Evolutionary conservation across 768 basidiomycete species (phyloP), one percentile per base, ranked within the genome.

Genomic region (Wakefieldia striispora): DNA sequence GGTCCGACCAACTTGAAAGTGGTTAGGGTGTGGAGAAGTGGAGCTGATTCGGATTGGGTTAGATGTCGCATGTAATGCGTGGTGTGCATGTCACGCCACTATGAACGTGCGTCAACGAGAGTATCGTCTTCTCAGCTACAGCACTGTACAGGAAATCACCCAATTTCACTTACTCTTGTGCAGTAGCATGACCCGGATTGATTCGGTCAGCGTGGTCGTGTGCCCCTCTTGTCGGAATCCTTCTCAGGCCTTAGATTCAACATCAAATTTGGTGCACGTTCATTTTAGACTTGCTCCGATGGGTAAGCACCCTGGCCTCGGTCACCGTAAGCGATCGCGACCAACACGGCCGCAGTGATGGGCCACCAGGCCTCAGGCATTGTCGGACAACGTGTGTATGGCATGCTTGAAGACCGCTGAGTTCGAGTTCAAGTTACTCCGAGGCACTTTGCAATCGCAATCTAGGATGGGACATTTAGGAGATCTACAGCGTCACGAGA

Each of bases 71-170:
- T 41, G 31, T 13, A 40, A 31, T 31, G 26, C 38, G 37, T 40
- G 17, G 23, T 13, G 45, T 7, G 45, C 35, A 39, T 41, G 53
- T 51, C 63, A 61, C 63, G 56, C 58, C 57, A 62, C 63, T 35
- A 43, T 49, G 48, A 61, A 61, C 51, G 54, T 59, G 60, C 37
- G 49, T 48, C 47, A 23, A 40, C 4, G 4, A 45, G 29, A 38
- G 29, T 36, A 29, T 6, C 27, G 29, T 40, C 41, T 49, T 45
- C 50, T 40, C 57, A 56, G 54, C 39, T 44, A 33, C 11, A 37
- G 44, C 52, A n/a, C n/a, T n/a, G n/a, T n/a, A 53, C 60, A 44
- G 57, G 54, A 51, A 40, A 36, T 38, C 38, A 50, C 52, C 45
- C 50, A 51, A 51, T 51, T 44, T 36, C 44, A 58, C 47, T 48